Base-by-base conservation (phyloP, 2,329 filamentous ascomycete species). In the Claviceps lovelessii region DNA sequence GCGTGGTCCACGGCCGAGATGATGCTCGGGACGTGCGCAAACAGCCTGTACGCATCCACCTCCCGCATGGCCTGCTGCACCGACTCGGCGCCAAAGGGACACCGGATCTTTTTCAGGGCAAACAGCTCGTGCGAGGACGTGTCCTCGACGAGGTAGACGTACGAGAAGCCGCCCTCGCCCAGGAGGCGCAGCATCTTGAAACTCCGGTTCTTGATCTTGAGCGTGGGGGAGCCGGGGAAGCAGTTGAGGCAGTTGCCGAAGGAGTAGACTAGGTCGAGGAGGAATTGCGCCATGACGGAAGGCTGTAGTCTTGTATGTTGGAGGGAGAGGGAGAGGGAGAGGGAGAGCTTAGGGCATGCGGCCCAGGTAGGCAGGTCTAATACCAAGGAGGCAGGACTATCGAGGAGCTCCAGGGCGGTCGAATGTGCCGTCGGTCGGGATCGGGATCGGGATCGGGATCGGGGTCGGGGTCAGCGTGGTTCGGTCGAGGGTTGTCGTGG, bases 151-250 rank as follows among this genome's bases (percentile, higher is more conserved):
- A 98, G 87, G 73, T 98, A 98, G 63, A 98, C 93, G 72, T 97
- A 98, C 60, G 90, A 95, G 76, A 98, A 98, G 65, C 93, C 93
- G 67, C 93, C 93, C 86, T 98, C 93, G 69, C 93, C 93, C 4
- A 98, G 79, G 52, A 98, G 77, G 57, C 93, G 86, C 63, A 95
- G 75, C 68, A 98, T 94, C 78, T 96, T 97, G 78, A 96, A 96
- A 72, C 84, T 93, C 58, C 90, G 84, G 65, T 79, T 86, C 72
- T 97, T 97, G 75, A 98, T 93, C 72, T 93, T 95, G 62, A 98
- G 81, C 55, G 91, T 89, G 56, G 93, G 91, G 60, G 89, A 91
- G 62, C 88, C 88, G 15, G 93, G 91, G 67, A 98, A 97, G 76
- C 93, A 98, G 71, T 86, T 91, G 72, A 97, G 84, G 77, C 91